These are phyloP conservation scores for Macrophomina phaseolina DNA, from an alignment of 2,329 filamentous ascomycete genomes.

Conservation along the genomic window DNA sequence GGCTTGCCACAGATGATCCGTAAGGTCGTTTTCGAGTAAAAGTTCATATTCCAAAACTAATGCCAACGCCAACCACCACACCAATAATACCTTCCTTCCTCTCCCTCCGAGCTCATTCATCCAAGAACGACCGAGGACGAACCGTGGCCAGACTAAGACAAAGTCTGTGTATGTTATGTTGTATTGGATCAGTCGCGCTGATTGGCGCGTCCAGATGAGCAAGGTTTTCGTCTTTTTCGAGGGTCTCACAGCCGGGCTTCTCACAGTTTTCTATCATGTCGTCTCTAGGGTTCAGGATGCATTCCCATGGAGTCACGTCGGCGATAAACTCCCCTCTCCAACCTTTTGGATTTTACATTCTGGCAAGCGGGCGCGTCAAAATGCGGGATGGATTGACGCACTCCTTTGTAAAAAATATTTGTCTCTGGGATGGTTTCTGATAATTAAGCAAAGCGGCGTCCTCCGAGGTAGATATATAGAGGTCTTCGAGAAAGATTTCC, in stretches of 20 bases:
- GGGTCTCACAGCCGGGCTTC: slow-evolving; percentile 1
- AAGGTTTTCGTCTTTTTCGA: not conserved
- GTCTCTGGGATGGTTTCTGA: slow-evolving; percentile 9
- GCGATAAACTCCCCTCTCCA: slow-evolving; percentile 22
- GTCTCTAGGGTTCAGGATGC: slow-evolving; percentile 19
- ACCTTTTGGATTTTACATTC: not conserved
- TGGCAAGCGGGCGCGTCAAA: not conserved
- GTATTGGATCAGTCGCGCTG: not conserved
- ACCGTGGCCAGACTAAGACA: slow-evolving; percentile 6
- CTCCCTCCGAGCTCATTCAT: not conserved
- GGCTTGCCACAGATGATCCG: slow-evolving; percentile 14
- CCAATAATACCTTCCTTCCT: slow-evolving; percentile 17
- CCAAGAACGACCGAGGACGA: slow-evolving; percentile 13
- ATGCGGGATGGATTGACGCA: not conserved
- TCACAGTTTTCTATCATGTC: not conserved
- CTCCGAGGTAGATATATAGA: slow-evolving; percentile 19
- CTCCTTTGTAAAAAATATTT: slow-evolving; percentile 14
- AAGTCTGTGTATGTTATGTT: slow-evolving; percentile 20
- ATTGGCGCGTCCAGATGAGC: not conserved
- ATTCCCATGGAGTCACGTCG: slow-evolving; percentile 15
- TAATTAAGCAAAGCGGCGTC: slow-evolving; percentile 14
- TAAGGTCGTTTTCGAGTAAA: slow-evolving; percentile 19
- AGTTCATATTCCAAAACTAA: not conserved
- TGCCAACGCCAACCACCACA: not conserved
- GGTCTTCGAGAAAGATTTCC: slow-evolving; percentile 19